A percentile compares a stretch with the other conserved stretches of the same genome.
Evolutionary conservation across 352 stramenopile species (phyloP).

Genomic region (Aphanomyces astaci): DNA sequence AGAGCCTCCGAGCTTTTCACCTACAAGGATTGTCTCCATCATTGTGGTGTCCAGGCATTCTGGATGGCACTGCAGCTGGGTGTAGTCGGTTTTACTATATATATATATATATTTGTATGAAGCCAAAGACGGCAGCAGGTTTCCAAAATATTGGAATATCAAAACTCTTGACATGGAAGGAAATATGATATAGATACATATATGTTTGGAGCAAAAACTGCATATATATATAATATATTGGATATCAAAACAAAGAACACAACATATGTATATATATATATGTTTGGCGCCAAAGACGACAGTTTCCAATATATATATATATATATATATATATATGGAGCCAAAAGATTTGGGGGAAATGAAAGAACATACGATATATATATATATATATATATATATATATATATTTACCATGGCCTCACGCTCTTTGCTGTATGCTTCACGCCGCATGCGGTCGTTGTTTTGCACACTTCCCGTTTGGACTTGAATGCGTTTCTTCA

Average conservation of each 20-base stretch:
- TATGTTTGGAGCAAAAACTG: too few relatives aligned
- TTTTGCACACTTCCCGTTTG: conserved; percentile 14
- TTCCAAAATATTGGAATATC: background rate
- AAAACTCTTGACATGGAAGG: background rate
- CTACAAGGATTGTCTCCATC: too few relatives aligned
- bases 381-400: background rate
- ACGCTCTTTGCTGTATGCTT: conserved; percentile 77
- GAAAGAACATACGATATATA: conserved; percentile 22
- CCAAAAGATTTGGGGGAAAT: too few relatives aligned
- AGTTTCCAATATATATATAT: background rate
- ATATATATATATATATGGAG: background rate
- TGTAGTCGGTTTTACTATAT: too few relatives aligned
- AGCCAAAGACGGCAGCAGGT: background rate
- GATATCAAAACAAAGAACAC: too few relatives aligned
- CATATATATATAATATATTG: too few relatives aligned
- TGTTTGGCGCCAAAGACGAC: too few relatives aligned
- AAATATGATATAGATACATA: too few relatives aligned
- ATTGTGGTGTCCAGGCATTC: too few relatives aligned
- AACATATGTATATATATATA: too few relatives aligned
- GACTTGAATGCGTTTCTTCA: conserved; percentile 44
- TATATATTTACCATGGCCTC: conserved; percentile 55
- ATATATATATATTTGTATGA: too few relatives aligned
- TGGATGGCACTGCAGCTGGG: too few relatives aligned
- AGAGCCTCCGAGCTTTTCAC: conserved; percentile 53
- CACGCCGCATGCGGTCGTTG: conserved; percentile 40